Evolutionary conservation across 495 filamentous ascomycete species (phyloP), one percentile per base, ranked within the genome.

Genomic region (Terfezia claveryi): DNA sequence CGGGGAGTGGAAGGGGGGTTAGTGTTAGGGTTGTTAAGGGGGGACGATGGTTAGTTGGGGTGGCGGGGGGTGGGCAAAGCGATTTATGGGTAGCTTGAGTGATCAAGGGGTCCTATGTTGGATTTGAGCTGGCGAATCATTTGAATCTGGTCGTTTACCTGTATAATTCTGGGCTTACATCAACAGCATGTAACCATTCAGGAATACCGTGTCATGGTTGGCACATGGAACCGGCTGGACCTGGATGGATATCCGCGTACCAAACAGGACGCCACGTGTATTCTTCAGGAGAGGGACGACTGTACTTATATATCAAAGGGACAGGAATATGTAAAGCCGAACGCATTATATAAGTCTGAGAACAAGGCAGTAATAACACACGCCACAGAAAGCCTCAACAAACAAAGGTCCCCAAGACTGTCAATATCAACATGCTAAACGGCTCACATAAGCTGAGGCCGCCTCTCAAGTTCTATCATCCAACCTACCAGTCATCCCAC

Each of bases 401-500:
- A 20, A 20, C 14, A 46, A 14, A 46, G 4, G 41, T 46, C 17
- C 4, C 4, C 0, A 5, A 46, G 38, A 11, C 10, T 2, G 38
- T 44, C 10, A 16, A 16, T 16, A 44, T 20, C 20, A 20, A 20
- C 20, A 20, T 20, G 27, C 27, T 32, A 32, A 32, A 32, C 27
- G 27, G 27, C 4, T 32, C 27, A 32, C 4, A 32, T 32, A 32
- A 32, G 27, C 27, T 32, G 27, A 7, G 27, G 27, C 7, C 27
- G 2, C 27, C 7, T 1, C 27, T 32, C 27, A 4, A 20, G 4
- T 5, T 14, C 4, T 9, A 20, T 46, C 6, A 46, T 8, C 14
- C 12, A 20, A 20, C 14, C 14, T 51, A 51, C 50, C 50, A 59
- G 49, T 59, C 55, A 58, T 65, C 63, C 66, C 67, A 68, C 23